A percentile compares a stretch with the other conserved stretches of the same genome.
Conservation (phyloP, 305 asterid species). For the Fraxinus nigra region DNA sequence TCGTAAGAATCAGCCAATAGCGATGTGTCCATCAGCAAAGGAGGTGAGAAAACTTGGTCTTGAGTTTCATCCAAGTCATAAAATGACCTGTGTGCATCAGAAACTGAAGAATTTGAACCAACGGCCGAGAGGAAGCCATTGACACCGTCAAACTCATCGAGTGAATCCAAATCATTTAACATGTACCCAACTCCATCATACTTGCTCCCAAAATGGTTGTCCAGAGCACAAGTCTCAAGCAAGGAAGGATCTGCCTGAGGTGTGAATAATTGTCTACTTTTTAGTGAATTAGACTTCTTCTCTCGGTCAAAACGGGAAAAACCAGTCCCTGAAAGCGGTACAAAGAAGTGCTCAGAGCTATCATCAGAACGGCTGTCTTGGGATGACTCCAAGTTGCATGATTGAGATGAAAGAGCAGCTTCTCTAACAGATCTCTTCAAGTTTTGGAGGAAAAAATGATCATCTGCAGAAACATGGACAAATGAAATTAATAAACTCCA, state of each 20-base stretch:
- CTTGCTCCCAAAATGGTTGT: conserved; percentile 51
- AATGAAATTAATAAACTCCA: conserved; percentile 14
- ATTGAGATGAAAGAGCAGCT: conserved; percentile 77
- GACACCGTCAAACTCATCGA: conserved; percentile 68
- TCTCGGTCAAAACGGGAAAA: conserved; percentile 57
- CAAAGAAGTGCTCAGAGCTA: conserved; percentile 88
- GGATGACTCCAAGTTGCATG: conserved; percentile 62
- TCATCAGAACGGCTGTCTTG: conserved; percentile 84
- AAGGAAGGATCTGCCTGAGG: conserved; percentile 64
- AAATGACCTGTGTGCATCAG: conserved; percentile 71
- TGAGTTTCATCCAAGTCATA: conserved; percentile 63
- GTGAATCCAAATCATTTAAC: conserved; percentile 68
- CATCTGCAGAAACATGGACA: conserved; percentile 53
- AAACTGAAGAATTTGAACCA: conserved; percentile 73
- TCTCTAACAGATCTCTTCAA: conserved; percentile 92
- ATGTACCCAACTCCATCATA: conserved; percentile 55
- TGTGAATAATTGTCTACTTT: conserved; percentile 53
- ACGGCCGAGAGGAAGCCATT: conserved; percentile 72
- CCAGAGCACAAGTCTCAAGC: conserved; percentile 45
- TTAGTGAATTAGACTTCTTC: conserved; percentile 46
- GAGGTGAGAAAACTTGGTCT: conserved; percentile 94
- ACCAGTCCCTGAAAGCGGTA: conserved; percentile 70
- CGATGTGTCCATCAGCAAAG: conserved; percentile 78
- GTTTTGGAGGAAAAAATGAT: conserved; percentile 63
- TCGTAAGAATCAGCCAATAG: conserved; percentile 74